Percentiles rank a stretch among this genome's conserved stretches.
Evolutionary conservation across 176 grass and related monocot genomes (phyloP).

Genomic region (Zoysia pacifica): DNA sequence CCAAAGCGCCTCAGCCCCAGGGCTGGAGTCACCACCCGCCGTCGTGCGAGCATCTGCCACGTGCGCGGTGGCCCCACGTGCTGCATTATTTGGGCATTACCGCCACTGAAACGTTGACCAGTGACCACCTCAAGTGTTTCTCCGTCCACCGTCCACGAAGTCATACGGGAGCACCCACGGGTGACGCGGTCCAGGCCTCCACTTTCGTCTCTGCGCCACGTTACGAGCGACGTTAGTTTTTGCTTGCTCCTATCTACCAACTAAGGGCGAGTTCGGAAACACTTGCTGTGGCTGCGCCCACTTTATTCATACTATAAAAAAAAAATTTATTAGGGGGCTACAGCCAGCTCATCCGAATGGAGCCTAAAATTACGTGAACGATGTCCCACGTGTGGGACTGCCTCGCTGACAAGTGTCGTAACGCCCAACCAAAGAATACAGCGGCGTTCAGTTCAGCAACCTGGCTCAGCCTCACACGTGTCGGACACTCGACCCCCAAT

Average conservation of each 20-base stretch:
- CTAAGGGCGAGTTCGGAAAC: too few relatives aligned
- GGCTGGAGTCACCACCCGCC: not conserved
- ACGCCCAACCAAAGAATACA: too few relatives aligned
- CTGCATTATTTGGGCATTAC: conserved; percentile 23
- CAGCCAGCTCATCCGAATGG: too few relatives aligned
- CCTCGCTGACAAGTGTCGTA: too few relatives aligned
- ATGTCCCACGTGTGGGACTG: too few relatives aligned
- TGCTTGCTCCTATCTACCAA: too few relatives aligned
- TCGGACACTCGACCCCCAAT: not conserved
- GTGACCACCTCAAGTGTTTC: not conserved
- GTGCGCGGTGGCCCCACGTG: not conserved
- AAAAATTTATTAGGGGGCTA: too few relatives aligned
- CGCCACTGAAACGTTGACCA: not conserved
- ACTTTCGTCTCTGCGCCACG: not conserved
- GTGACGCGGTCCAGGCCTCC: not conserved
- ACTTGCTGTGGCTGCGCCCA: too few relatives aligned
- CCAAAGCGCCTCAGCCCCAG: not conserved
- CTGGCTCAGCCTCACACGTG: not conserved
- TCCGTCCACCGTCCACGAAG: not conserved
- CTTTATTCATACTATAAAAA: too few relatives aligned
- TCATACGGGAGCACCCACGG: not conserved
- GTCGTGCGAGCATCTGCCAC: not conserved
- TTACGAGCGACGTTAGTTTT: too few relatives aligned
- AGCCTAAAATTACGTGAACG: too few relatives aligned
- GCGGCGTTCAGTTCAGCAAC: too few relatives aligned